phyloP scores from a whole-genome alignment of 768 basidiomycete genomes.

The Hygrophorus pudorinus region DNA sequence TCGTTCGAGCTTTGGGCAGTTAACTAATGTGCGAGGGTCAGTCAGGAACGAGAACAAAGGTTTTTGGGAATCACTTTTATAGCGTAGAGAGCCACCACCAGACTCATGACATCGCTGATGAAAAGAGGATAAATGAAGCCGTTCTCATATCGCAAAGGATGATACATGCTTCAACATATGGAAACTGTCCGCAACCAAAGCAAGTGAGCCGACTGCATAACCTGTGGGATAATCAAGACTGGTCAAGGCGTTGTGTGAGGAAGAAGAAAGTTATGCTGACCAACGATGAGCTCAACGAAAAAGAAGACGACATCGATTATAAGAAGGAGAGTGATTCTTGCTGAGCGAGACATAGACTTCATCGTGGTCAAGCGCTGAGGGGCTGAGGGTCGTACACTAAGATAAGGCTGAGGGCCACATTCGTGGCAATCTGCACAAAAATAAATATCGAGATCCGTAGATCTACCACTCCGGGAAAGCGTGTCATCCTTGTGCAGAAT shows the following conservation, averaged over 20 bases:
- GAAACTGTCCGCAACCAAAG: conserved; percentile 93
- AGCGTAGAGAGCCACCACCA: conserved; percentile 91
- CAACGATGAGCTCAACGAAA: conserved; percentile 74
- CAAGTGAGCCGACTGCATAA: conserved; percentile 92
- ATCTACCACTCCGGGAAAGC: too few relatives aligned
- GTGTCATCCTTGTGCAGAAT: too few relatives aligned
- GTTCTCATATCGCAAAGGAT: not conserved
- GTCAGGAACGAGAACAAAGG: conserved; percentile 3
- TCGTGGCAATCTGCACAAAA: too few relatives aligned
- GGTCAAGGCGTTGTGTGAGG: not conserved
- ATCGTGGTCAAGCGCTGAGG: conserved; percentile 6
- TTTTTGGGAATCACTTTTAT: conserved; percentile 48
- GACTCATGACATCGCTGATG: conserved; percentile 88
- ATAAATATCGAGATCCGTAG: too few relatives aligned
- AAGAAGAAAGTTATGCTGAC: conserved; percentile 25
- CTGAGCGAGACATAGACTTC: conserved; percentile 48
- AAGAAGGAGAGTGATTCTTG: conserved; percentile 67
- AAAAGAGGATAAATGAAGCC: conserved; percentile 6
- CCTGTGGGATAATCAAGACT: conserved; percentile 41
- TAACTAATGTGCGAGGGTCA: conserved; percentile 34
- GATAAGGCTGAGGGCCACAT: too few relatives aligned
- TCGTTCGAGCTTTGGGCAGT: conserved; percentile 47
- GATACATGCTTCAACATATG: conserved; percentile 97
- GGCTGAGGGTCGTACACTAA: too few relatives aligned
- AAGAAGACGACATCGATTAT: conserved; percentile 84